phyloP scores from a whole-genome alignment of 768 basidiomycete species.

The Tylopilus subfusipes region DNA sequence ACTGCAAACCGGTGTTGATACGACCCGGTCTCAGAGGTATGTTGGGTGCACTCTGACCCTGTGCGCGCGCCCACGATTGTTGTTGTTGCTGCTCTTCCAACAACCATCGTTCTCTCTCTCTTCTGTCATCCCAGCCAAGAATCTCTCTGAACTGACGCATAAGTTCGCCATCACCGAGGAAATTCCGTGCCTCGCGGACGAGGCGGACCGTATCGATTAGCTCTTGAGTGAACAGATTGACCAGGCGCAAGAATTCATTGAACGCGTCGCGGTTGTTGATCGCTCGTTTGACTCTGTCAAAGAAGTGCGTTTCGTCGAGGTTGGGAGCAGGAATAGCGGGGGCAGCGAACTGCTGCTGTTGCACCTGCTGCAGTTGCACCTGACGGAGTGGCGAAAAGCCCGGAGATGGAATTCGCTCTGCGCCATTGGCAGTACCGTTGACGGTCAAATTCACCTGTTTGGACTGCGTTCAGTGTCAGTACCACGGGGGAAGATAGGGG shows the following conservation, averaged over 20 bases:
- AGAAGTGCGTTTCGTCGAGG: slow-evolving; percentile 75
- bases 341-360: slow-evolving; percentile 19
- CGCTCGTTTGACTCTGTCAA: slow-evolving; percentile 80
- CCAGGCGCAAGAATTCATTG: slow-evolving; percentile 92
- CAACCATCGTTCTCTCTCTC: slow-evolving; percentile 53
- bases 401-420: slow-evolving; percentile 25
- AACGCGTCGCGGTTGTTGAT: slow-evolving; percentile 74
- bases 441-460: slow-evolving; percentile 21
- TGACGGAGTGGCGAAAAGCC: slow-evolving; percentile 21
- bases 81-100: slow-evolving; percentile 43
- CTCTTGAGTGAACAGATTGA: slow-evolving; percentile 93
- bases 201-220: slow-evolving; percentile 85
- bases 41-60: slow-evolving; percentile 37
- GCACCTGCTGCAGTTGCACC: slow-evolving; percentile 23
- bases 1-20: slow-evolving; percentile 65
- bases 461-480: slow-evolving; percentile 12
- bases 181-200: slow-evolving; percentile 75
- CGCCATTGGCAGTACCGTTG: slow-evolving; percentile 18
- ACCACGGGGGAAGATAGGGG: not conserved
- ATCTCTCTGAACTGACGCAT: slow-evolving; percentile 81
- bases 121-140: slow-evolving; percentile 80
- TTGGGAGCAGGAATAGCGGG: slow-evolving; percentile 18
- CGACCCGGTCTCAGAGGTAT: slow-evolving; percentile 47
- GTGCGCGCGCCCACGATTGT: slow-evolving; percentile 51
- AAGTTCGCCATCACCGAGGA: slow-evolving; percentile 73